These are phyloP conservation scores for Panaeolus cyanescens DNA, from an alignment of 768 basidiomycete genomes.

Conservation along the genomic window DNA sequence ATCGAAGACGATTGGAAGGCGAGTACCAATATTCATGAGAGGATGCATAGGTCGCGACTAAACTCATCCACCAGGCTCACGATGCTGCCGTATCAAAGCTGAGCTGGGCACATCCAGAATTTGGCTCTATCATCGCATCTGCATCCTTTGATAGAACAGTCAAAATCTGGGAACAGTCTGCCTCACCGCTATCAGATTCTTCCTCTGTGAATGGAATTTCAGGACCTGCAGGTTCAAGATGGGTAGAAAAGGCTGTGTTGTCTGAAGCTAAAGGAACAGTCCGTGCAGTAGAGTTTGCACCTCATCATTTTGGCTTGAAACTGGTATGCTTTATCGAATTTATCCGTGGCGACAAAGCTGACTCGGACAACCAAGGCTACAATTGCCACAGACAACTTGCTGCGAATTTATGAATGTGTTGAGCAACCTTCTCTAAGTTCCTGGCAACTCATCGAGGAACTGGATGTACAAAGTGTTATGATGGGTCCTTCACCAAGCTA, in stretches of 20 bases:
- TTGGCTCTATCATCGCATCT: conserved; percentile 84
- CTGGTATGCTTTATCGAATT: conserved; percentile 53
- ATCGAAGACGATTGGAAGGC: conserved; percentile 94
- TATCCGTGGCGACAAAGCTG: background rate
- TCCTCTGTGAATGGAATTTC: conserved; percentile 25
- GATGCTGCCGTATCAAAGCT: conserved; percentile 86
- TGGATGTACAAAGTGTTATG: conserved; percentile 68
- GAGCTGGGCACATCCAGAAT: conserved; percentile 92
- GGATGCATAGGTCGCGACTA: no score
- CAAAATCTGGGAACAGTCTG: conserved; percentile 86
- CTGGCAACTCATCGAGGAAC: conserved; percentile 76
- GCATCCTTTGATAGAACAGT: conserved; percentile 90
- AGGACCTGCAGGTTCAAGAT: conserved; percentile 46
- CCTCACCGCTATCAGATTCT: conserved; percentile 26
- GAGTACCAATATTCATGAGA: conserved; percentile 14
- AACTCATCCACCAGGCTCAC: conserved; percentile 92
- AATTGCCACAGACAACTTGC: conserved; percentile 83
- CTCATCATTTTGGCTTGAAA: conserved; percentile 86
- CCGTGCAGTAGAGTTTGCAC: conserved; percentile 84
- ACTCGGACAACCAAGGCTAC: conserved; percentile 59
- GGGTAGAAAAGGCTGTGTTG: conserved; percentile 75
- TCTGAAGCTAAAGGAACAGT: conserved; percentile 87
- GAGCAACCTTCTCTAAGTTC: conserved; percentile 72
- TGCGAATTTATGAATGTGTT: conserved; percentile 90
- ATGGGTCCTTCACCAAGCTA: conserved; percentile 40